Base-by-base conservation (phyloP, 768 basidiomycete species). In the Suillus subluteus region DNA sequence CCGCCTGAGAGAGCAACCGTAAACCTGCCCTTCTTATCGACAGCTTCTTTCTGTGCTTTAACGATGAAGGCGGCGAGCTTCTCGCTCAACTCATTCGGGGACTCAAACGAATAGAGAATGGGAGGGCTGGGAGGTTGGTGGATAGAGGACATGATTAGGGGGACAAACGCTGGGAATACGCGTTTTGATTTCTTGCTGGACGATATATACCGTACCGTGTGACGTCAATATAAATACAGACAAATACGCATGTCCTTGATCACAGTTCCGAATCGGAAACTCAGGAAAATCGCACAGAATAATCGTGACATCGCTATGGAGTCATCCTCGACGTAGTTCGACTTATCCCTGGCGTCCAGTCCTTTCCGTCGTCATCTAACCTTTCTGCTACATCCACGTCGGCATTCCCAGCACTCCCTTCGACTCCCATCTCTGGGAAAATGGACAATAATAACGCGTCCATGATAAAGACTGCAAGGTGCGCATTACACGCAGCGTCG, bases 1-100 rank as follows among this genome's bases (percentile, higher is more conserved):
- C 98, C 97, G 13, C 98, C 98, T 5, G 95, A 97, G 73, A 99
- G 82, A 65, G 98, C 98, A 74, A 99, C 75, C 64, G 95, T 92
- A 83, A 99, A 99, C 67, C 86, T 87, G 74, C 91, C 92, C 79
- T 94, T 90, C 81, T 92, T 95, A 75, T 89, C 87, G 74, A 99
- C 83, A 46, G 96, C 87, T 32, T 98, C 95, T 68, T 86, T 91
- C 82, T 99, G 97, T 0, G 92, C 93, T 69, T 91, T 92, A 71
- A 92, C 68, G 63, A 98, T 86, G 76, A 96, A 99, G 58, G 84
- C 78, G 0, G 96, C 92, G 71, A 99, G 89, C 0, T 88, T 84
- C 1, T 80, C 71, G 44, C 86, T 82, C 70, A 99, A 86, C 4
- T 80, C 79, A 56, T 84, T 80, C 8, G 81, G 62, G 62, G 84